Evolutionary conservation across 2,329 filamentous ascomycete genomes (phyloP), one percentile per base, ranked within the genome.

Genomic region (Trichoderma brevicompactum): DNA sequence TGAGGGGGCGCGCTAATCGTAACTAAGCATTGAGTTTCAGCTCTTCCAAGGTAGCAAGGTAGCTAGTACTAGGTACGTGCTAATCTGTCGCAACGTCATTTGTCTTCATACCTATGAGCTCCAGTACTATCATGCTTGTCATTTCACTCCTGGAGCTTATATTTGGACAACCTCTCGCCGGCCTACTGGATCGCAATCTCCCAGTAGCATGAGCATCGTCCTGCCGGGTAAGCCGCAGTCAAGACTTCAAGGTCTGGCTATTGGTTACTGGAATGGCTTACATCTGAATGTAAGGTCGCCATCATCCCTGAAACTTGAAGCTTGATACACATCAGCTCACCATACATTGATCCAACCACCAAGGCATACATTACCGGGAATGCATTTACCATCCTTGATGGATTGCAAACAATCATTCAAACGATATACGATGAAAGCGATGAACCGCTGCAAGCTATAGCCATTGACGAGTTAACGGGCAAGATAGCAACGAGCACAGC

Each of bases 291-390:
- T 92, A 80, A 80, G 87, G 69, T 50, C 19, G 41, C 28, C n/a
- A 2, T 43, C 41, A 19, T 44, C 40, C 23, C 15, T 15, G 48
- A 36, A 19, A n/a, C 28, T n/a, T n/a, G 23, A 36, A 58, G 40
- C 44, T 46, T 15, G 15, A 48, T 50, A 50, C 50, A 23, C 60
- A 36, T 28, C 34, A 40, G 32, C 50, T 49, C 52, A 67, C 40
- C 34, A 53, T 44, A 15, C 55, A 23, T 34, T 34, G 12, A 28
- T 13, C 50, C 58, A 44, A 67, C 61, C 55, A 38, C 73, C 7
- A 15, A 96, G 92, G 87, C 88, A 59, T 99, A 98, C 79, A 90
- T 97, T 70, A 95, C 92, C 67, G 94, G 94, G 73, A 91, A 90
- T 78, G 92, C 92, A 68, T 87, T 98, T 69, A 87, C 95, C 61